Percentiles rank a stretch among this genome's conserved stretches.
Conservation (phyloP, 208 protist genomes). For the Kentomonas sorsogonicus region DNA sequence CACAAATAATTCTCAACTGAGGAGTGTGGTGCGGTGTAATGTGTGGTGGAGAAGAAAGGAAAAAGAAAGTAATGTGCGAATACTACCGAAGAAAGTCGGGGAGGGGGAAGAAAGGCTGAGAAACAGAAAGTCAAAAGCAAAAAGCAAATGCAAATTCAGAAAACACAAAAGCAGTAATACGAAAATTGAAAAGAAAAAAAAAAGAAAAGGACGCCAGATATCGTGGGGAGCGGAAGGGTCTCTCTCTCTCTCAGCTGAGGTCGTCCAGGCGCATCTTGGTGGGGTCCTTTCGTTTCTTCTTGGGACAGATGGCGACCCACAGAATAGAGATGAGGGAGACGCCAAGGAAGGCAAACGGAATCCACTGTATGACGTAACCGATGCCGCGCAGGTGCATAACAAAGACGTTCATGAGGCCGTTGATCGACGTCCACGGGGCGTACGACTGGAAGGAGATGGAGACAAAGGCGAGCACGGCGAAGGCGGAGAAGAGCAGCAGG, state of each 20-base stretch:
- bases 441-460: slow-evolving; percentile 82
- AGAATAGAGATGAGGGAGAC: slow-evolving; percentile 47
- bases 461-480: slow-evolving; percentile 87
- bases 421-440: slow-evolving; percentile 64
- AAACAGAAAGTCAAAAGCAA: too few species aligned
- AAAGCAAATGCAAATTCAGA: too few species aligned
- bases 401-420: slow-evolving; percentile 71
- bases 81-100: too few species aligned
- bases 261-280: slow-evolving; percentile 44
- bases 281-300: slow-evolving; percentile 34
- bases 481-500: slow-evolving; percentile 87
- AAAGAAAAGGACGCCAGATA: slow-evolving; percentile 8
- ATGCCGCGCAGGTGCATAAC: slow-evolving; percentile 67
- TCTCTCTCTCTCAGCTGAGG: slow-evolving; percentile 3
- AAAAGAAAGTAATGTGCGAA: too few species aligned
- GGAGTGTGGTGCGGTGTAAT: too few species aligned
- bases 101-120: too few species aligned
- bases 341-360: slow-evolving; percentile 62
- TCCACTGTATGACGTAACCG: slow-evolving; percentile 56
- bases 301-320: slow-evolving; percentile 45
- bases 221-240: too few species aligned
- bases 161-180: too few species aligned
- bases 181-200: slow-evolving; percentile 8
- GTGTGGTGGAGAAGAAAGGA: too few species aligned
- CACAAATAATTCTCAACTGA: too few species aligned